Evolutionary conservation across 805 yeast genomes (phyloP), one percentile per base, ranked within the genome.

Genomic region (Candida boleticola): DNA sequence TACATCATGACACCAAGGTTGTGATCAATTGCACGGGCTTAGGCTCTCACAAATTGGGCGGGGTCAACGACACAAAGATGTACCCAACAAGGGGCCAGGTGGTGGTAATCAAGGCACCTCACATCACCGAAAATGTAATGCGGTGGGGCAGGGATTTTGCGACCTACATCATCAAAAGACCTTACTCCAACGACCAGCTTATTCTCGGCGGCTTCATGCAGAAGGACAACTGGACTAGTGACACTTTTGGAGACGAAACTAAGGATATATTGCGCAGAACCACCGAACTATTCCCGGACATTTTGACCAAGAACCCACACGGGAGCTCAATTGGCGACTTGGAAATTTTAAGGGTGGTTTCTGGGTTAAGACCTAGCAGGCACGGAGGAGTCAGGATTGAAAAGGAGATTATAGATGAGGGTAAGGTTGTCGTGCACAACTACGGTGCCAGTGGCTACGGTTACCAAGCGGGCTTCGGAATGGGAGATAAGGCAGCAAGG

Each of bases 61-160:
- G 90, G 10, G 87, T 83, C 14, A 63, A 66, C 17, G 95, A 87
- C 54, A 46, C 64, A 6, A 62, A 65, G 1, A 76, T 83, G 16
- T 83, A 80, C 50, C 92, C 95, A 5, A 79, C 86, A 0, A 68
- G 95, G 44, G 95, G 95, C 4, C 95, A 86, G 55, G 89, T 85
- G 20, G 83, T 85, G 16, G 82, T 85, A 7, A 71, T 85, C 18
- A 74, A 71, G 46, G 88, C 89, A 0, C 89, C 89, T 2, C 85
- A 83, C 51, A 68, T 85, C 45, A 65, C 64, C 26, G 80, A 78
- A 51, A 85, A 83, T 57, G 63, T 61, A 46, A 55, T 79, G 69
- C 63, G 78, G 40, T 81, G 85, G 85, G 83, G 84, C n/a, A 61
- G 58, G 3, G 76, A 73, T 37, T 70, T 41, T 32, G 63, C 85